These are phyloP conservation scores for Trichosporon ovoides DNA, from an alignment of 1,284 basidiomycete species.

Conservation along the genomic window DNA sequence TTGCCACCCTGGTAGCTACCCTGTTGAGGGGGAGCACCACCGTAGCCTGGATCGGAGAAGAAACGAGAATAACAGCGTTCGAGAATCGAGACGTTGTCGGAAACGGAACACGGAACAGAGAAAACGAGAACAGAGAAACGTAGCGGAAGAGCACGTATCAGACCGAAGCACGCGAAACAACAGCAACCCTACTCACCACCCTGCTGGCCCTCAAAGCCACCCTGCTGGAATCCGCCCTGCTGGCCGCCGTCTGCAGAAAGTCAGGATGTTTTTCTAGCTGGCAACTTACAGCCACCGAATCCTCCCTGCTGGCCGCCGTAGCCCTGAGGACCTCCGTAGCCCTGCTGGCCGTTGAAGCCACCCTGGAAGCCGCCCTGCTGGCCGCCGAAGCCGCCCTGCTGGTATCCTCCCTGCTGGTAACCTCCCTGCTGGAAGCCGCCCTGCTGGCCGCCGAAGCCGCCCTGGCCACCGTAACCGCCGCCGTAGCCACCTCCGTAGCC, in stretches of 20 bases:
- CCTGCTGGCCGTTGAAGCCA: slow-evolving; percentile 43
- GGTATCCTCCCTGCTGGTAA: slow-evolving; percentile 47
- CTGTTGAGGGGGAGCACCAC: slow-evolving; percentile 15
- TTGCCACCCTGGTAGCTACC: no score
- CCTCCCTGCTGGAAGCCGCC: slow-evolving; percentile 39
- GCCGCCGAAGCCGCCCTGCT: slow-evolving; percentile 29
- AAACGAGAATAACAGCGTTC: background rate
- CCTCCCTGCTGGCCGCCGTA: slow-evolving; percentile 46
- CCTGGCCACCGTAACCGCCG: slow-evolving; percentile 30
- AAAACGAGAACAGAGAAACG: background rate
- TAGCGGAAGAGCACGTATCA: slow-evolving; percentile 3
- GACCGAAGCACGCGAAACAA: slow-evolving; percentile 1
- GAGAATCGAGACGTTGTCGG: slow-evolving; percentile 1
- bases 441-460: slow-evolving; percentile 43
- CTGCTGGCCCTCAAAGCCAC: slow-evolving; percentile 38
- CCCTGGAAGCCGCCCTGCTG: slow-evolving; percentile 39
- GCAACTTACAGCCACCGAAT: slow-evolving; percentile 25
- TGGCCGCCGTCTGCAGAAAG: slow-evolving; percentile 22
- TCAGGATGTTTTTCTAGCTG: slow-evolving; percentile 11
- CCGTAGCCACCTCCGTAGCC: slow-evolving; percentile 35
- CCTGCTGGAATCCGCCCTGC: slow-evolving; percentile 46
- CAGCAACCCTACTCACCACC: slow-evolving; percentile 19
- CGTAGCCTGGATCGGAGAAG: slow-evolving; percentile 13
- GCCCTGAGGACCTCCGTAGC: slow-evolving; percentile 43
- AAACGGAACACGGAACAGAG: no score